Evolutionary conservation across 345 rosid genomes (phyloP).

Genomic region (Streptanthus diversifolius): DNA sequence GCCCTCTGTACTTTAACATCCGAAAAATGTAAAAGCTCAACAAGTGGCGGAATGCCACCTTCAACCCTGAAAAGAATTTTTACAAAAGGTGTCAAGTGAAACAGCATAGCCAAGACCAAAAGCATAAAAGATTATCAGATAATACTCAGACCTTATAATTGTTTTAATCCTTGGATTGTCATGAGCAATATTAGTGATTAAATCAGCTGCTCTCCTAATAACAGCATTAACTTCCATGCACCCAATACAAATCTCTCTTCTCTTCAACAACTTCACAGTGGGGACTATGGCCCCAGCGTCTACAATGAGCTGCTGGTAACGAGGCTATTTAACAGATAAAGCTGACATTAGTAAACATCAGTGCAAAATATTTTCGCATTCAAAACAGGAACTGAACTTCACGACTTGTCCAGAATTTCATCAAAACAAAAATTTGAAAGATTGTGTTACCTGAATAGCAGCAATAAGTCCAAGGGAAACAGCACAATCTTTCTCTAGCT

Average conservation of each 20-base stretch:
- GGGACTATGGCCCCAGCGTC: conserved; percentile 65
- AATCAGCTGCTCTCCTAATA: conserved; percentile 72
- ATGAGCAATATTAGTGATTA: conserved; percentile 69
- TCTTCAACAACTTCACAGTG: conserved; percentile 54
- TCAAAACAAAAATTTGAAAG: background rate
- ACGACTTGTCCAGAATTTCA: background rate
- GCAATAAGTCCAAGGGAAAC: conserved; percentile 61
- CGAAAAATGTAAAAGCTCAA: conserved; percentile 50
- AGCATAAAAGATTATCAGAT: background rate
- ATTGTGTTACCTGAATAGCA: conserved; percentile 44
- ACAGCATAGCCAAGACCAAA: background rate
- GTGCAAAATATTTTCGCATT: background rate
- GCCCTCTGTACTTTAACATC: conserved; percentile 73
- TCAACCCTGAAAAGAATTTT: conserved; percentile 42
- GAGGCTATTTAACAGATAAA: conserved; percentile 44
- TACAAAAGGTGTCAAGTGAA: background rate
- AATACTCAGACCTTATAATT: conserved; percentile 47
- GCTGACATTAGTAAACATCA: background rate
- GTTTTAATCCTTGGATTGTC: conserved; percentile 62
- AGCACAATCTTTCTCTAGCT: conserved; percentile 60
- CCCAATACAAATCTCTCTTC: conserved; percentile 26
- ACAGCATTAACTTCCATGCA: conserved; percentile 35
- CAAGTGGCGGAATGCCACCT: conserved; percentile 74
- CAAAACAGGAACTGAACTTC: background rate
- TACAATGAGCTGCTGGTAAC: conserved; percentile 66